Conservation (phyloP, 768 basidiomycete species). For the Auricularia sp. region DNA sequence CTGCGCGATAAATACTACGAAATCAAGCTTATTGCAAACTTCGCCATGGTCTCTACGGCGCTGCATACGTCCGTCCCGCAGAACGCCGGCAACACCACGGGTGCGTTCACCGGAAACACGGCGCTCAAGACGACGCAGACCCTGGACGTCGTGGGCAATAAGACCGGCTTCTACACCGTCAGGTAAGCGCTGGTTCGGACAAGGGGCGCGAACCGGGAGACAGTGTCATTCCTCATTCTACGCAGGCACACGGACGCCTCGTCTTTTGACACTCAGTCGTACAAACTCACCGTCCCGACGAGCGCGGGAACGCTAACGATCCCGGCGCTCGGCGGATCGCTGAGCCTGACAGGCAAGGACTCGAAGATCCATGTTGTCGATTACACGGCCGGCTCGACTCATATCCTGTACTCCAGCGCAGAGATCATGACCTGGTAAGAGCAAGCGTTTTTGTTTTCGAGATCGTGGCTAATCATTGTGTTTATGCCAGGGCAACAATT, state of each 20-base stretch:
- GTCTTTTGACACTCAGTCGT: constrained; percentile 7
- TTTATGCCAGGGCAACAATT: constrained; percentile 6
- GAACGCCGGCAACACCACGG: constrained; percentile 6
- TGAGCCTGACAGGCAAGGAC: constrained; percentile 15
- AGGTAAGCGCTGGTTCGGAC: constrained; percentile 18
- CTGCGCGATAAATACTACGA: constrained; percentile 20
- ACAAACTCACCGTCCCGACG: constrained; percentile 26
- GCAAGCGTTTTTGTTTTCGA: no score
- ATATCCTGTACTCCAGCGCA: constrained; percentile 12
- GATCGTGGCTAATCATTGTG: no score
- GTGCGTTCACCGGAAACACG: constrained; percentile 11
- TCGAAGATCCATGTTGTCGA: constrained; percentile 17
- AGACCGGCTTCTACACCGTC: constrained; percentile 56
- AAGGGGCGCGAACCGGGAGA: no score
- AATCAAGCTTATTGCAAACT: constrained; percentile 19
- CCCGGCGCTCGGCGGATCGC: constrained; percentile 11
- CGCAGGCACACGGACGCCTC: neutral
- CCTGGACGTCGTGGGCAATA: constrained; percentile 4
- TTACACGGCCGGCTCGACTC: constrained; percentile 15
- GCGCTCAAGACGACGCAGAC: constrained; percentile 12
- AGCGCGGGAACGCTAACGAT: constrained; percentile 18
- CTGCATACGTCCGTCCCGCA: constrained; percentile 14
- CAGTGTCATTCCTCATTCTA: no score
- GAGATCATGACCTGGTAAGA: constrained; percentile 8
- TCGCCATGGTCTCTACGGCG: constrained; percentile 16